Evolutionary conservation across 2,329 filamentous ascomycete genomes (phyloP), one percentile per base, ranked within the genome.

Genomic region (Exophiala sp.): DNA sequence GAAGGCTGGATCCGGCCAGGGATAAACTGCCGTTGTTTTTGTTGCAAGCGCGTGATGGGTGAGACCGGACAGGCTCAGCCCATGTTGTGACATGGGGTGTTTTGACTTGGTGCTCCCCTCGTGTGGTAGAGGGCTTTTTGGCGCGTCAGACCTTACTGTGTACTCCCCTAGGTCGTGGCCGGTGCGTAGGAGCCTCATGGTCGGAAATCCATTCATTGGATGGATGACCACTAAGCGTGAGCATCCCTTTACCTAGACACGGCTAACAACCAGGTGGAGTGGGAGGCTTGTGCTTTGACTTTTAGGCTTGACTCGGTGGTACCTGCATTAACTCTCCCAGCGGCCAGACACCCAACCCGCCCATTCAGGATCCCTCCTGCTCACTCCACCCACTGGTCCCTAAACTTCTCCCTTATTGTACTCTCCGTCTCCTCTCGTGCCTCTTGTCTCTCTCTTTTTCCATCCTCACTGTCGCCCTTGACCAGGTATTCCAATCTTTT

Each of bases 381-480:
- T 54, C 33, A 40, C 44, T 45, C 14, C 39, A 32, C 40, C 38
- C 32, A n/a, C 16, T 18, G 40, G 16, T 41, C 18, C 16, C 21
- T 9, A 41, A 21, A 46, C 50, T 55, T 45, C 57, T 60, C 59
- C 60, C 60, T 63, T 62, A 56, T 61, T 63, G 61, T 56, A 61
- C 62, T 55, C 47, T 53, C 47, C 46, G 49, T 65, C 58, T 58
- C 40, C 33, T 49, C 53, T 54, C 63, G 55, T 63, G 63, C 57
- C 62, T 61, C 57, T 62, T 54, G 64, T 56, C 61, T 61, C 60
- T 63, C 57, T 60, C 57, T 55, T 55, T 62, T 61, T 58, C 63
- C 62, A 64, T 69, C 65, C 65, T 63, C 63, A 57, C 55, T 49
- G 59, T 59, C 63, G 59, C 54, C 54, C 41, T 43, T 41, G 18